Evolutionary conservation across 176 grass and related monocot genomes (phyloP).

Genomic region (Dactylis glomerata): DNA sequence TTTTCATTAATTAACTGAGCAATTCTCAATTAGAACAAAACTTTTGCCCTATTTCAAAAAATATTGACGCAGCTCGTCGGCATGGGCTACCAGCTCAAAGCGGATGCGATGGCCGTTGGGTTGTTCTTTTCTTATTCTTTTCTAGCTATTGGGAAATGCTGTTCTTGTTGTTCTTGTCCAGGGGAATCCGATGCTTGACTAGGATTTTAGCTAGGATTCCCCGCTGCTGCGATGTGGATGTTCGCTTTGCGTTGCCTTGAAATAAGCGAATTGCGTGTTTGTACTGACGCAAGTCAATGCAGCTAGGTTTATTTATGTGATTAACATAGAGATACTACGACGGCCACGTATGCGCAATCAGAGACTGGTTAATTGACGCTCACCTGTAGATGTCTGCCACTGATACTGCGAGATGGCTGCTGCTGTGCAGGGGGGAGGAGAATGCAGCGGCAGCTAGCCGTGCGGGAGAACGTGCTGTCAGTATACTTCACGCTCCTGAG

Average conservation of each 20-base stretch:
- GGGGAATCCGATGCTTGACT: slow-evolving; percentile 38
- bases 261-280: background rate
- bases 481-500: too few species aligned
- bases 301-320: background rate
- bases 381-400: too few species aligned
- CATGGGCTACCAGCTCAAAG: slow-evolving; percentile 8
- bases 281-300: background rate
- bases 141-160: background rate
- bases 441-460: too few species aligned
- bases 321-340: too few species aligned
- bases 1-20: too few species aligned
- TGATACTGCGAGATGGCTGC: too few species aligned
- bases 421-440: too few species aligned
- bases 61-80: slow-evolving; percentile 25
- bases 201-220: background rate
- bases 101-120: background rate
- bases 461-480: too few species aligned
- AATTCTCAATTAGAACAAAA: too few species aligned
- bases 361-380: too few species aligned
- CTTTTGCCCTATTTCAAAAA: too few species aligned
- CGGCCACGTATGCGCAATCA: too few species aligned
- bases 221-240: slow-evolving; percentile 3
- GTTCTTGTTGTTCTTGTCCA: background rate
- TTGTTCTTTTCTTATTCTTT: slow-evolving; percentile 18
- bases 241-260: background rate